Base-by-base conservation (phyloP, 2,329 filamentous ascomycete species). In the Fusarium austroafricanum region DNA sequence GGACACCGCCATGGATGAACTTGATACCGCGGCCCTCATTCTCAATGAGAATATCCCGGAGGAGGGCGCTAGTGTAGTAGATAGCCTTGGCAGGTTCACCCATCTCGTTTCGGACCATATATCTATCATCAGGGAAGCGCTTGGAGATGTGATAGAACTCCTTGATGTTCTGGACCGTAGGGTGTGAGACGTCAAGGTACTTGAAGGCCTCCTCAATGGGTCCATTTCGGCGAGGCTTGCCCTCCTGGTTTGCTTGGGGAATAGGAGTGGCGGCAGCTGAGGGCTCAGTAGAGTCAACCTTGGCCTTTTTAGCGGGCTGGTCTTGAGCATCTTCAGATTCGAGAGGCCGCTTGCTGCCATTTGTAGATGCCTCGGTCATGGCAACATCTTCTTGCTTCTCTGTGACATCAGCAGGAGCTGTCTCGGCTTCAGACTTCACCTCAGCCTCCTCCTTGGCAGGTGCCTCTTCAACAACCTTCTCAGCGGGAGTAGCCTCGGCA, bases 1-100 rank as follows among this genome's bases (percentile, higher is more conserved):
- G 97, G 33, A 99, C 94, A 68, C 96, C 96, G 50, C 92, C 95
- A 80, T 99, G 96, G 49, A 99, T 92, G 76, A 99, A 97, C 78
- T 96, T 97, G 79, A 98, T 90, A 44, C 94, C 94, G 28, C 92
- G 90, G 42, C 93, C 92, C 79, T 97, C 94, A 77, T 99, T 99
- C 75, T 91, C 87, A 6, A 86, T 87, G 5, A 99, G 86, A 54
- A 99, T 96, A 68, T 95, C 91, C 31, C 94, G 91, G 21, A 93
- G 91, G 14, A 98, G 86, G 6, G 88, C 87, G 35, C 91, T 94
- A 12, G 94, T 96, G 83, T 98, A 99, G 85, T 99, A 99, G 72
- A 99, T 95, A 28, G 94, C 96, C 83, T 97, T 97, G 52, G 92
- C 90, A 0, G 95, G 93, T 75, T 93, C 89, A 46, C 94, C 96